Base-by-base conservation (phyloP, 441 rosid genomes). In the Syzygium malaccense region DNA sequence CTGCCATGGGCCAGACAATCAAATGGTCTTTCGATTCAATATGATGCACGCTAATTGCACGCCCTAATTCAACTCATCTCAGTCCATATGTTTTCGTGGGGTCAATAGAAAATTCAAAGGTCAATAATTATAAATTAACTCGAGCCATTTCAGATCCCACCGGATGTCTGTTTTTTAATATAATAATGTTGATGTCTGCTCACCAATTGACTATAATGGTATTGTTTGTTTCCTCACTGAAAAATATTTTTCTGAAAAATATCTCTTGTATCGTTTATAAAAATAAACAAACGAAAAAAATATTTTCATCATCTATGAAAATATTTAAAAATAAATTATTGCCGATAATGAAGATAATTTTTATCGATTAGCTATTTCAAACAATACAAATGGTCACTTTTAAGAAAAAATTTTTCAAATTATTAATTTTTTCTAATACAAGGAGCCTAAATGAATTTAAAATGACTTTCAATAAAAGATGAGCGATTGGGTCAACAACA, bases 371-470 rank as follows among this genome's bases (percentile, higher is more conserved):
- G n/a, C n/a, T 15, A 1, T 60, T 28, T 60, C 8, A 30, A 64
- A 5, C 15, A 30, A 64, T 15, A 1, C 32, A 64, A 30, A 0
- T 0, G 8, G 8, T 2, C 20, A 64, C 18, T 55, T 55, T 15
- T 55, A 45, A 2, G 18, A 17, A 17, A 55, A 30, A 7, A 64
- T 30, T 14, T 64, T 30, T 18, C 7, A n/a, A 30, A 30, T 64
- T 7, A n/a, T n/a, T 64, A 10, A 64, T 64, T 30, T 30, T 14
- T 45, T 45, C 9, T 45, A 30, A 28, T 60, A 60, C 13, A 60
- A 15, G 14, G 18, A 28, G 4, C 33, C 2, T 15, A 60, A 60
- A 14, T 28, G 0, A 60, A 28, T 60, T 30, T 60, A 60, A 60
- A 28, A 28, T 9, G 33, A 28, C 32, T 32, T 60, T 60, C 18